Percentiles rank a stretch among this genome's conserved stretches.
Evolutionary conservation across 129 eudicot species (phyloP).

Genomic region (Saussurea involucrata): DNA sequence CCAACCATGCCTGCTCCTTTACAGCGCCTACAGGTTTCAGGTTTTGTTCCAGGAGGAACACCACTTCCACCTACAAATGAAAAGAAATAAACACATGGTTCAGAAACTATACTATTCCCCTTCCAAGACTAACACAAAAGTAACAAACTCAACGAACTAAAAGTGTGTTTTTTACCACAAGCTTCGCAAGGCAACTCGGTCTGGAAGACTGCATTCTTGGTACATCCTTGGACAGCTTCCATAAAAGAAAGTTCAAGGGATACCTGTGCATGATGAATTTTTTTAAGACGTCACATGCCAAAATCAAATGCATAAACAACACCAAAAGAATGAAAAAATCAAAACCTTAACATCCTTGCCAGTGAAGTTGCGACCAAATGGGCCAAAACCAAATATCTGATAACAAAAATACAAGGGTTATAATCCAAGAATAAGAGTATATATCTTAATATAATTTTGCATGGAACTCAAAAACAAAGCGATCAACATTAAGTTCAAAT

Average conservation of each 20-base stretch:
- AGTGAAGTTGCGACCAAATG: constrained; percentile 42
- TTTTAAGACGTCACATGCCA: neutral
- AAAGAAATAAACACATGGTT: neutral
- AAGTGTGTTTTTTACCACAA: constrained; percentile 50
- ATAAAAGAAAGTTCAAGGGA: constrained; percentile 69
- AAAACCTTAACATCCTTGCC: constrained; percentile 80
- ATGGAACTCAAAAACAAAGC: constrained; percentile 2
- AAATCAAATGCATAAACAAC: neutral
- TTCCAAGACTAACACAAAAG: neutral
- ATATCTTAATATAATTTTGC: neutral
- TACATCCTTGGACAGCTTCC: constrained; percentile 95
- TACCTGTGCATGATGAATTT: constrained; percentile 32
- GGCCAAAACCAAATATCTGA: constrained; percentile 62
- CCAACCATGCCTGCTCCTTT: constrained; percentile 90
- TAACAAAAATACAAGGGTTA: constrained; percentile 3
- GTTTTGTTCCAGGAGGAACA: constrained; percentile 93
- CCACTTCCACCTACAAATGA: constrained; percentile 73
- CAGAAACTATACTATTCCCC: neutral
- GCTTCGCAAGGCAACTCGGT: constrained; percentile 66
- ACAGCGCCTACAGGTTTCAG: constrained; percentile 87
- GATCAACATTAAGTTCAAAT: neutral
- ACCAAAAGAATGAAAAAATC: neutral
- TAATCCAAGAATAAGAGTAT: constrained; percentile 17
- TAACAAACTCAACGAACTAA: neutral
- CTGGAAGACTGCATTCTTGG: constrained; percentile 50